Percentiles rank a stretch among this genome's conserved stretches.
These are phyloP conservation scores for Coprinopsis sp. DNA, from an alignment of 768 basidiomycete genomes.

Conservation along the genomic window DNA sequence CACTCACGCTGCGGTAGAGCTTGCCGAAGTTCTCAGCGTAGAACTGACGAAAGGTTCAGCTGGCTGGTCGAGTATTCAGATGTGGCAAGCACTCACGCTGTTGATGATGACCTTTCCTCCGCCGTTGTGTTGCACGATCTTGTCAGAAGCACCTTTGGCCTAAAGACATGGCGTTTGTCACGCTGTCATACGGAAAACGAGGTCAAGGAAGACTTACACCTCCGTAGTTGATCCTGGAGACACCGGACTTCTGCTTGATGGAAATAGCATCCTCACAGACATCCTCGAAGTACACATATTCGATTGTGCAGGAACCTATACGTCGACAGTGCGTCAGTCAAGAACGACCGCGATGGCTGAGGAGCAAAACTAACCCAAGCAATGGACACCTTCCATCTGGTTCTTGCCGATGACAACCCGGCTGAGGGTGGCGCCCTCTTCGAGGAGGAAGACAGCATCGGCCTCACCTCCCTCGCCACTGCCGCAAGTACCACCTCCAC, in stretches of 20 bases:
- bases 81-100: constrained; percentile 21
- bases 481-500: constrained; percentile 34
- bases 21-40: constrained; percentile 38
- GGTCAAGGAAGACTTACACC: constrained; percentile 24
- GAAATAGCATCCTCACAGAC: constrained; percentile 38
- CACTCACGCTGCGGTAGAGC: constrained; percentile 27
- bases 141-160: constrained; percentile 32
- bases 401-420: constrained; percentile 37
- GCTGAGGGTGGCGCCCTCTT: constrained; percentile 36
- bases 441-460: constrained; percentile 36
- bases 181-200: not conserved
- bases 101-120: constrained; percentile 35
- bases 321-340: not conserved
- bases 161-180: constrained; percentile 3
- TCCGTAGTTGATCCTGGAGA: constrained; percentile 33
- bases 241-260: constrained; percentile 36
- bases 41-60: constrained; percentile 21
- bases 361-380: constrained; percentile 24
- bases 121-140: constrained; percentile 36
- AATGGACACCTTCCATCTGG: constrained; percentile 38
- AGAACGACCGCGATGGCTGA: too few species aligned
- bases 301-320: constrained; percentile 25
- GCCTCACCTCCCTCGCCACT: constrained; percentile 34
- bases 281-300: constrained; percentile 31
- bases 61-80: not conserved